Evolutionary conservation across 192 early-diverging fungal genomes (phyloP), one percentile per base, ranked within the genome.

Genomic region (Umbelopsis sp.): DNA sequence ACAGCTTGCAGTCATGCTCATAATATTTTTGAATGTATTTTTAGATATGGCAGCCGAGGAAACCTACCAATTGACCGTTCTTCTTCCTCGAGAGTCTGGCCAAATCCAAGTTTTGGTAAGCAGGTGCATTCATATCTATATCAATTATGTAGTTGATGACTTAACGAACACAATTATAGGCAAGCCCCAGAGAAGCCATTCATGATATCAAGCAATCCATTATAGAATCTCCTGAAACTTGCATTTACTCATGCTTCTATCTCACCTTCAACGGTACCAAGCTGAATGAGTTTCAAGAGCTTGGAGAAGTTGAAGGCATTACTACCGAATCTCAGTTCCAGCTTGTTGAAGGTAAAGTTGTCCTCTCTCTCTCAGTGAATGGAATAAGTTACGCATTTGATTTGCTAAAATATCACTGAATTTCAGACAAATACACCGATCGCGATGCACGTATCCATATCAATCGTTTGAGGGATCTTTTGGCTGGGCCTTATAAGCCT

Each of bases 211-310:
- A 91, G 66, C 91, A 94, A 69, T 90, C 86, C 20, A 83, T 99
- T 52, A 90, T 90, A 64, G 97, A 99, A 74, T 91, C 89, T 2
- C 89, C 93, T 16, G 91, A 93, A 61, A 89, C 91, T 1, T 88
- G 93, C 61, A 90, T 91, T 50, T 90, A 94, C 81, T 95, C 97
- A 37, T 97, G 95, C 82, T 98, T 98, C 75, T 93, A 90, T 70
- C 81, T 99, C 18, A 69, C 86, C 7, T 91, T 86, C 69, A 83
- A 94, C 23, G 93, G 90, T 33, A 71, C 78, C 68, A 85, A 89
- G 22, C 74, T 98, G 61, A 89, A 87, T 71, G 95, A 98, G 64
- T 90, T 84, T 76, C 76, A 81, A 44, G 90, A 91, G 78, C 78
- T 92, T 10, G 88, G 89, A 35, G 91, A 94, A 64, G 84, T 90